Conservation (phyloP, 495 filamentous ascomycete genomes). For the Cairneyella variabilis region DNA sequence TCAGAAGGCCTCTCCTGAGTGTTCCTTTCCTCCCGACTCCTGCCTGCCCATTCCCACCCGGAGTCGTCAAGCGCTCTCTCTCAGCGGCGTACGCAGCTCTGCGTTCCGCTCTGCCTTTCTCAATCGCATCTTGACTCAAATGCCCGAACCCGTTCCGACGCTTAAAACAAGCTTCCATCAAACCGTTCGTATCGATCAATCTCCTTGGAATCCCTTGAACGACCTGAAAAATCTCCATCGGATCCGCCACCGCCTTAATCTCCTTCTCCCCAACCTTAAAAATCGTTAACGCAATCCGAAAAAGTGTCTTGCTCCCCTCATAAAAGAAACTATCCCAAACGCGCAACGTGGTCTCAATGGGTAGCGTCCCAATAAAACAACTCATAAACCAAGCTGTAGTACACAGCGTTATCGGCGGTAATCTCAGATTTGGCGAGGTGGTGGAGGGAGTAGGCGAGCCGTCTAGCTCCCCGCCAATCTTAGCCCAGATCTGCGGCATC, state of each 20-base stretch:
- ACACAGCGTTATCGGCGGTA: slow-evolving; percentile 88
- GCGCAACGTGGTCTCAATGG: slow-evolving; percentile 83
- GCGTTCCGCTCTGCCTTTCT: slow-evolving; percentile 56
- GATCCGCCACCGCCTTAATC: slow-evolving; percentile 75
- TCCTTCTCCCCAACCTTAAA: slow-evolving; percentile 88
- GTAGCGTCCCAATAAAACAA: slow-evolving; percentile 87
- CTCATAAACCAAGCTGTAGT: slow-evolving; percentile 99
- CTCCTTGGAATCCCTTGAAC: slow-evolving; percentile 85
- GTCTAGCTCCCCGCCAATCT: slow-evolving; percentile 74
- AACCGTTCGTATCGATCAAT: slow-evolving; percentile 71
- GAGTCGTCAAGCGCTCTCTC: no score
- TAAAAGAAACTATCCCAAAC: slow-evolving; percentile 98
- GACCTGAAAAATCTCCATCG: slow-evolving; percentile 94
- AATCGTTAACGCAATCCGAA: slow-evolving; percentile 84
- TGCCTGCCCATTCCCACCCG: not conserved
- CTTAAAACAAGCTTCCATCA: slow-evolving; percentile 78
- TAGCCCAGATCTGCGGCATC: slow-evolving; percentile 83
- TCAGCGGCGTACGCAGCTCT: slow-evolving; percentile 43
- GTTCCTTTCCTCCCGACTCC: not conserved
- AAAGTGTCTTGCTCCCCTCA: slow-evolving; percentile 93
- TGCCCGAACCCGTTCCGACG: slow-evolving; percentile 82
- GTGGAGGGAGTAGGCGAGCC: slow-evolving; percentile 43
- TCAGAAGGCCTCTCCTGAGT: slow-evolving; percentile 9
- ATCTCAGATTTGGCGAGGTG: slow-evolving; percentile 33
- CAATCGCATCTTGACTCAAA: slow-evolving; percentile 63